Conservation (phyloP, 2,329 filamentous ascomycete species). For the Teratosphaeria epicoccoides region DNA sequence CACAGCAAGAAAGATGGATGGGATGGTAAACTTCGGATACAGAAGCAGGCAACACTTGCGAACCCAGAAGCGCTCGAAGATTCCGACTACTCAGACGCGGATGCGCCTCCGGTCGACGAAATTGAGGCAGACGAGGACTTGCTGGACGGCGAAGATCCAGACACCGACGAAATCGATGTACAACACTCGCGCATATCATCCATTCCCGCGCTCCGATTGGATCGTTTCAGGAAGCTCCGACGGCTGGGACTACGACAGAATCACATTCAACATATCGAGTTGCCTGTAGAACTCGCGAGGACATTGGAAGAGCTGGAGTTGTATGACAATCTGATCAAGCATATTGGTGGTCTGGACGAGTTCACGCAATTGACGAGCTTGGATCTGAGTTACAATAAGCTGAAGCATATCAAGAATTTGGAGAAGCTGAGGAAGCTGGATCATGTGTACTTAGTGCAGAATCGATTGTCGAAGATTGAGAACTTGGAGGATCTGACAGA, state of each 20-base stretch:
- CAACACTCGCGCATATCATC: constrained; percentile 78
- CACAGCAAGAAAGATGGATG: constrained; percentile 44
- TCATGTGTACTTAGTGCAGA: constrained; percentile 87
- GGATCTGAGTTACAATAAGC: constrained; percentile 97
- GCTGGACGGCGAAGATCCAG: constrained; percentile 46
- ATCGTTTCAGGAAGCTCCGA: constrained; percentile 61
- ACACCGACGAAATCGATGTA: constrained; percentile 68
- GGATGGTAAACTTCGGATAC: constrained; percentile 73
- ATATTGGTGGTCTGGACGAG: constrained; percentile 72
- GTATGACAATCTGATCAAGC: constrained; percentile 90
- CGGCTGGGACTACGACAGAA: constrained; percentile 89
- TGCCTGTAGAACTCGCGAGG: constrained; percentile 54
- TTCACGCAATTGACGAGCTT: constrained; percentile 66
- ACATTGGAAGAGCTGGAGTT: constrained; percentile 79
- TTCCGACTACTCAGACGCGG: constrained; percentile 69
- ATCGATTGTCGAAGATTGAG: constrained; percentile 84
- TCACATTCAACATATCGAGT: constrained; percentile 67
- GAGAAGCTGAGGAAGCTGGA: constrained; percentile 64
- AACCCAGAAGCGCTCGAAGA: constrained; percentile 79
- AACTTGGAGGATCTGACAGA: constrained; percentile 64
- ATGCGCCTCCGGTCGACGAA: constrained; percentile 57
- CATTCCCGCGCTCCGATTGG: constrained; percentile 66
- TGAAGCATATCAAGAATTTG: constrained; percentile 93
- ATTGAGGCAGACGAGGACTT: constrained; percentile 72
- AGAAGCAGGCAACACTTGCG: constrained; percentile 55